Evolutionary conservation across 169 alveolate genomes (phyloP).

Genomic region (Plasmodium ovale): DNA sequence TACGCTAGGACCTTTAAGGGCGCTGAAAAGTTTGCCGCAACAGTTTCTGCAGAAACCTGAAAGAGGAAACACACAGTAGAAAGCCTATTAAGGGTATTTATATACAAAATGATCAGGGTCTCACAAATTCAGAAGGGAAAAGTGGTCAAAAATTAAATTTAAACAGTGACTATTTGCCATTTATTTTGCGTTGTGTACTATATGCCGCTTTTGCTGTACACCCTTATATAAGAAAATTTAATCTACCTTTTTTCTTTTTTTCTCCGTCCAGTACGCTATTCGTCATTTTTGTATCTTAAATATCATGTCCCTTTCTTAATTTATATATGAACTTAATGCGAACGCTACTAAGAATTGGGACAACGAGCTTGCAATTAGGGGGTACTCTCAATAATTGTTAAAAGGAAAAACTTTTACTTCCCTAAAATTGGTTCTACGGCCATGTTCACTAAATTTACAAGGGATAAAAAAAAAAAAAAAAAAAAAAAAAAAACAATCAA

Average conservation of each 20-base stretch:
- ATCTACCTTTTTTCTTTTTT: slow-evolving; percentile 17
- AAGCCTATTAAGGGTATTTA: too few relatives aligned
- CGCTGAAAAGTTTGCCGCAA: neutral
- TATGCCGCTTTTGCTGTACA: neutral
- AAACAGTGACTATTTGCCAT: neutral
- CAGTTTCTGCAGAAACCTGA: slow-evolving; percentile 45
- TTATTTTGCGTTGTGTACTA: neutral
- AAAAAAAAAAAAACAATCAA: too few relatives aligned
- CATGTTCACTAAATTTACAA: too few relatives aligned
- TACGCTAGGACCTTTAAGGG: slow-evolving; percentile 70
- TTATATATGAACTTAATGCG: neutral
- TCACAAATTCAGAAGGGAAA: too few relatives aligned
- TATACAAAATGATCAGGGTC: too few relatives aligned
- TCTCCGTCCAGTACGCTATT: slow-evolving; percentile 7
- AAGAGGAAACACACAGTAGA: neutral
- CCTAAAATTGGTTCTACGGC: too few relatives aligned
- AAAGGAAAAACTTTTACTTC: too few relatives aligned
- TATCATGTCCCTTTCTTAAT: neutral
- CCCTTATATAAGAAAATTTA: neutral
- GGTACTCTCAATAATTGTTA: too few relatives aligned
- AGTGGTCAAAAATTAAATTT: too few relatives aligned
- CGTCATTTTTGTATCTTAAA: slow-evolving; percentile 1
- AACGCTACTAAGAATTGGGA: too few relatives aligned
- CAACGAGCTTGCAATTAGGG: too few relatives aligned
- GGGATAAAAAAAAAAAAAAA: too few relatives aligned